Evolutionary conservation across 441 rosid species (phyloP).

Genomic region (California macrophylla): DNA sequence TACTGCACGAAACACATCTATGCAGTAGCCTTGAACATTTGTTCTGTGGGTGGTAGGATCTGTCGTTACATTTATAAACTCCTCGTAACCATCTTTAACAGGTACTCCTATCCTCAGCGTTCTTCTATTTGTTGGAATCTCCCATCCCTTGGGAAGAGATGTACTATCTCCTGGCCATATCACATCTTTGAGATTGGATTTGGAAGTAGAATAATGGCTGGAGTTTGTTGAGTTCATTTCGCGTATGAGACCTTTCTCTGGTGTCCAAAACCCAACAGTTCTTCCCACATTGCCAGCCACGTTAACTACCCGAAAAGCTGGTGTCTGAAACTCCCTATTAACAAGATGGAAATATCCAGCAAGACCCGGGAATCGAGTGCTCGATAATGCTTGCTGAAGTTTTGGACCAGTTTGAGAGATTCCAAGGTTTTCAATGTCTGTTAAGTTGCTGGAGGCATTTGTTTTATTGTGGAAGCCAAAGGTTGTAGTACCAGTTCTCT

Average conservation of each 20-base stretch:
- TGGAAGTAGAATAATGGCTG: not conserved
- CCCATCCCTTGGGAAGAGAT: slow-evolving; percentile 44
- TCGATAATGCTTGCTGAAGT: slow-evolving; percentile 24
- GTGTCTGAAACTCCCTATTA: slow-evolving; percentile 30
- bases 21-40: slow-evolving; percentile 31
- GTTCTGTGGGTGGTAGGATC: slow-evolving; percentile 18
- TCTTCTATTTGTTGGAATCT: slow-evolving; percentile 27
- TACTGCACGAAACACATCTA: slow-evolving; percentile 42
- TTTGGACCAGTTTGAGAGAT: slow-evolving; percentile 26
- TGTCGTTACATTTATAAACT: slow-evolving; percentile 28
- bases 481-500: slow-evolving; percentile 26
- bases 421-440: not conserved
- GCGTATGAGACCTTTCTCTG: slow-evolving; percentile 26
- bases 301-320: slow-evolving; percentile 35
- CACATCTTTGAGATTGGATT: slow-evolving; percentile 19
- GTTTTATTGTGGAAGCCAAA: slow-evolving; percentile 12
- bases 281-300: slow-evolving; percentile 24
- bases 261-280: slow-evolving; percentile 44
- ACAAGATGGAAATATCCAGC: slow-evolving; percentile 32
- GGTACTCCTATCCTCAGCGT: slow-evolving; percentile 45
- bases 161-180: slow-evolving; percentile 53
- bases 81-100: slow-evolving; percentile 22
- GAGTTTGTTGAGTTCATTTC: slow-evolving; percentile 13
- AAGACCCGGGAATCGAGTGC: slow-evolving; percentile 33
- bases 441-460: not conserved